Base-by-base conservation (phyloP, 2,329 filamentous ascomycete species). In the Endothia cerciana region DNA sequence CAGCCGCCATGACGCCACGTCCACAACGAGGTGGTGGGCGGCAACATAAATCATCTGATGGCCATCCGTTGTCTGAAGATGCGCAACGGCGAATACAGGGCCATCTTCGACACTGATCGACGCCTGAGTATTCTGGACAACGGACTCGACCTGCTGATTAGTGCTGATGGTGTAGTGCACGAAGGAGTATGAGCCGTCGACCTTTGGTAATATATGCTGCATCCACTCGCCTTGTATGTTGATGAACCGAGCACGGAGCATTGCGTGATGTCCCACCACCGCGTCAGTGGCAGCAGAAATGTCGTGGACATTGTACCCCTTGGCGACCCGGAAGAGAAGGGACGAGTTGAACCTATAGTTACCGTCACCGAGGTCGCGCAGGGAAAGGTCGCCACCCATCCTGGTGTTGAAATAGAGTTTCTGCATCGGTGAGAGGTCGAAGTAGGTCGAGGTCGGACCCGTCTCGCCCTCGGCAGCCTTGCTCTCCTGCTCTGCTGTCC, bases 371-470 rank as follows among this genome's bases (percentile, higher is more conserved):
- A 71, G 65, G 45, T 72, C 71, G 33, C 77, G 71, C 17, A 73
- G 70, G 33, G 73, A 73, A 13, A 71, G 65, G 58, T 77, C 73
- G 1, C 75, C 76, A 4, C 79, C 79, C 72, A 83, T 80, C 1
- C 75, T 73, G 0, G 82, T 83, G 68, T 82, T 77, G 61, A 86
- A 85, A 70, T 83, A 84, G 4, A 86, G 75, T 63, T 82, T 80
- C 72, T 86, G 84, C 80, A 85, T 85, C 3, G 83, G 80, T 0
- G 83, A 82, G 11, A 86, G 76, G 11, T 80, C 79, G 68, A 84
- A 85, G 40, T 67, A 64, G 15, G 65, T 57, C 25, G 60, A 61
- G 30, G 64, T 49, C 6, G 57, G 59, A 17, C 55, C 47, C 19
- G 53, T n/a, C 15, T 63, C 47, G 19, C 25, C 47, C 11, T 63